phyloP scores from a whole-genome alignment of 1,139 yeast genomes.

The Kurtzmaniella quercitrusa region DNA sequence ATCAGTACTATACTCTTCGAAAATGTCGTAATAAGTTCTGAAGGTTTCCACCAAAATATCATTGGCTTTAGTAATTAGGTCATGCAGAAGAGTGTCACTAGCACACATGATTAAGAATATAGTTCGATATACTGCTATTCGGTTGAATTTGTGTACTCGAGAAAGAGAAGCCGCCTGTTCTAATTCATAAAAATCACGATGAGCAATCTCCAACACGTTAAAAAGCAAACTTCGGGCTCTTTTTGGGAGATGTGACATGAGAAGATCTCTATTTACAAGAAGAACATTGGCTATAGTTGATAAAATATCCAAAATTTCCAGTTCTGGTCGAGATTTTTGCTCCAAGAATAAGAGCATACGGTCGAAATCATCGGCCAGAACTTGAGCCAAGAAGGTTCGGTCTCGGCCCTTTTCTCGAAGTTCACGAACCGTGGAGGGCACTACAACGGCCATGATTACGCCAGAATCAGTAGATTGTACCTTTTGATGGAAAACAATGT shows the following conservation, averaged over 20 bases:
- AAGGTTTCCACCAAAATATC: not conserved
- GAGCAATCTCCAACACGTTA: not conserved
- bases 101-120: slow-evolving; percentile 25
- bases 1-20: not conserved
- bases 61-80: not conserved
- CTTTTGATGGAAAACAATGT: no score
- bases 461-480: no score
- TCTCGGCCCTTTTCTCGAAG: slow-evolving; percentile 17
- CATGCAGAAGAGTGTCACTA: slow-evolving; percentile 7
- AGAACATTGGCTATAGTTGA: slow-evolving; percentile 25
- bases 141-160: not conserved
- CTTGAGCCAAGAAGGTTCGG: slow-evolving; percentile 18
- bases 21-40: not conserved
- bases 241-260: slow-evolving; percentile 13
- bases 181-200: slow-evolving; percentile 1
- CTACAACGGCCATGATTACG: not conserved
- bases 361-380: slow-evolving; percentile 15
- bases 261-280: slow-evolving; percentile 22
- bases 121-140: slow-evolving; percentile 19
- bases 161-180: slow-evolving; percentile 4
- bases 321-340: slow-evolving; percentile 5
- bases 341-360: slow-evolving; percentile 13
- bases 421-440: slow-evolving; percentile 6
- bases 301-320: slow-evolving; percentile 16
- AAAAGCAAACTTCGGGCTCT: not conserved